phyloP scores from a whole-genome alignment of 1,139 yeast genomes.

The Saccharomyces hybrid region DNA sequence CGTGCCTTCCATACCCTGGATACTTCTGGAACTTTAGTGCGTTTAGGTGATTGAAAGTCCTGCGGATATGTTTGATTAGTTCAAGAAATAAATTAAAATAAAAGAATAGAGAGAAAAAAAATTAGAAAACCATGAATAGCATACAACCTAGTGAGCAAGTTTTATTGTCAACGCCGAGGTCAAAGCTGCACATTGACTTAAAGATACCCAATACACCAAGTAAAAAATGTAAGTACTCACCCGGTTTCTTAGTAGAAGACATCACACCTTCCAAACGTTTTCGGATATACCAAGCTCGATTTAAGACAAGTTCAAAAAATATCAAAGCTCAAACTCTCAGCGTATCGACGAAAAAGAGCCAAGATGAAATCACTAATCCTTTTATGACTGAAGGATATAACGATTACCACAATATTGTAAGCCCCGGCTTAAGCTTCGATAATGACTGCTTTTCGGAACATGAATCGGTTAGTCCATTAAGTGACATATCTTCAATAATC shows the following conservation, averaged over 20 bases:
- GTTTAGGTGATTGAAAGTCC: background rate
- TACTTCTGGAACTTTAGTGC: background rate
- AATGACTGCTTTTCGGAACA: background rate
- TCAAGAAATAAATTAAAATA: background rate
- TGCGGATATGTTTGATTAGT: background rate
- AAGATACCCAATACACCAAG: slow-evolving; percentile 14
- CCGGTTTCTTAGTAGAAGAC: background rate
- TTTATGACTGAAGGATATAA: background rate
- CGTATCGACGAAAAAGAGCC: background rate
- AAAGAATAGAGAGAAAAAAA: background rate
- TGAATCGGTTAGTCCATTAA: background rate
- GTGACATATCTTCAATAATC: slow-evolving; percentile 14
- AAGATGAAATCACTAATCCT: slow-evolving; percentile 2
- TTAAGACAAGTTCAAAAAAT: slow-evolving; percentile 3
- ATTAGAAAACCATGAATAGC: background rate
- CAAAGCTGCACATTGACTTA: slow-evolving; percentile 3
- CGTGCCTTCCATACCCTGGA: background rate
- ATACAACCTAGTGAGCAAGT: background rate
- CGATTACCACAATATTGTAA: slow-evolving; percentile 5
- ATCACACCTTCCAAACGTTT: slow-evolving; percentile 12
- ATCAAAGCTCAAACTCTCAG: slow-evolving; percentile 5
- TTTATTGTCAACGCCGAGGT: slow-evolving; percentile 11
- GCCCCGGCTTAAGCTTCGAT: slow-evolving; percentile 9
- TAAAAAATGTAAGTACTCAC: slow-evolving; percentile 7
- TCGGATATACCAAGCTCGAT: slow-evolving; percentile 2